Evolutionary conservation across 306 rosid species (phyloP).

Genomic region (peach (Prunus persica)): Prunus_persica_NCBIv2 NC_034009.1:32005501-32006000

Average conservation of each 20-base stretch:
- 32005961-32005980: no score
- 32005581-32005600: background rate
- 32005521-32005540: background rate
- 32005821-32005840: background rate
- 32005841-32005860: background rate
- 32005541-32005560: background rate
- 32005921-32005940: background rate
- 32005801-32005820: background rate
- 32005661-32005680: no score
- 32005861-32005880: constrained; percentile 18
- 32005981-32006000: background rate
- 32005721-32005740: no score
- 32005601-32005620: no score
- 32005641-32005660: no score
- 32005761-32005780: background rate
- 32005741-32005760: background rate
- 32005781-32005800: no score
- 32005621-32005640: no score
- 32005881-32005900: constrained; percentile 1
- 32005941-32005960: no score
- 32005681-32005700: no score
- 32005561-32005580: background rate
- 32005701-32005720: no score
- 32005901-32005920: background rate
- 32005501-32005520: background rate